Base-by-base conservation (phyloP, 2,329 filamentous ascomycete species). In the Epichloe glyceriae region DNA sequence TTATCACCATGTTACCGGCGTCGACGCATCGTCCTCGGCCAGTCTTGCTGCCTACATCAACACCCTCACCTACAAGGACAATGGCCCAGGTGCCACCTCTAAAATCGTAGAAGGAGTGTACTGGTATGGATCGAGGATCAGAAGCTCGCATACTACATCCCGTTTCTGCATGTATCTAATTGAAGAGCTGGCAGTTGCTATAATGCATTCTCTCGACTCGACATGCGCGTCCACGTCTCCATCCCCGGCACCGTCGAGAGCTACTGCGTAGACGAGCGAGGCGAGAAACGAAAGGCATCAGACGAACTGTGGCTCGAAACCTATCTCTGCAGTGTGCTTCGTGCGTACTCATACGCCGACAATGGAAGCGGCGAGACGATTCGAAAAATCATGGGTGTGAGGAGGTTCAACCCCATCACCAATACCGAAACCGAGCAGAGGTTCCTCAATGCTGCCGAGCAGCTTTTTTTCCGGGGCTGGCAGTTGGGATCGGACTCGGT, bases 31-130 rank as follows among this genome's bases (percentile, higher is more conserved):
- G 2, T 97, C 93, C 6, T 97, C 93, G 10, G 93, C 93, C 53
- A 97, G 91, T 70, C 73, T 98, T 53, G 93, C 93, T 40, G 93
- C 93, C 59, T 98, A 98, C 70, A 95, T 98, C 71, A 98, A 97
- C 69, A 97, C 91, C 39, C 76, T 98, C 54, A 96, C 90, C 44
- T 94, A 96, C 70, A 85, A 85, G 56, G 86, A 91, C 50, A 82
- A 85, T 56, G 86, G 91, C 57, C 88, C 85, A 12, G 76, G 75
- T 51, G 74, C 75, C 54, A 68, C 66, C 40, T 80, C 86, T 64
- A 97, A 96, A 72, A 93, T 97, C 52, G 85, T 89, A 8, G 93
- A 94, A 56, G 93, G 93, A 5, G 76, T 95, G 39, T 97, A 96
- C 70, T 97, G 93, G 88, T 93, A 75, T 57, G 76, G 51, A 47